Conservation (phyloP, 228 moss, liverwort and hornwort species). For the Sphagnum magellanicum region DNA sequence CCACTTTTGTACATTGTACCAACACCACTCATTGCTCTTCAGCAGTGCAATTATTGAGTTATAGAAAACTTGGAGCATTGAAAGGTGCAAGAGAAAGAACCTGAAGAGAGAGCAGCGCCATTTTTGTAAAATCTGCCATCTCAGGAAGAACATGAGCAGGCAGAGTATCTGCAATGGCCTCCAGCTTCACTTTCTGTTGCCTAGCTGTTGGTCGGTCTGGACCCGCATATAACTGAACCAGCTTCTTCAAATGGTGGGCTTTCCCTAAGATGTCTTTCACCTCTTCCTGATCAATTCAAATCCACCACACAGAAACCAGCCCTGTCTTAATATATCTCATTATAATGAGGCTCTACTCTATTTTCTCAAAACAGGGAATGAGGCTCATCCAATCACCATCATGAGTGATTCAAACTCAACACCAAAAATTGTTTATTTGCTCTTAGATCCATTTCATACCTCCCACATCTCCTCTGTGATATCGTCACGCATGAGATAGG, state of each 20-base stretch:
- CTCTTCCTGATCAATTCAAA: slow-evolving; percentile 35
- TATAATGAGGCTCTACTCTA: neutral
- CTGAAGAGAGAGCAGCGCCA: slow-evolving; percentile 71
- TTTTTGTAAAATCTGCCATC: slow-evolving; percentile 76
- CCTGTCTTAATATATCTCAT: neutral
- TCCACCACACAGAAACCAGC: neutral
- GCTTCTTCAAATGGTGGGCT: slow-evolving; percentile 70
- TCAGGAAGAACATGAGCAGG: slow-evolving; percentile 69
- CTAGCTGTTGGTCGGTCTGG: slow-evolving; percentile 54
- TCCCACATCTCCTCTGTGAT: slow-evolving; percentile 80
- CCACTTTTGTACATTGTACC: too few species aligned
- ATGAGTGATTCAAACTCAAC: too few species aligned
- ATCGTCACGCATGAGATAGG: slow-evolving; percentile 51
- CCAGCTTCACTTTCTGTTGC: slow-evolving; percentile 60
- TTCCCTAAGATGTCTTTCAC: slow-evolving; percentile 65
- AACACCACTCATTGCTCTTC: too few species aligned
- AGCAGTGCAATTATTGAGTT: too few species aligned
- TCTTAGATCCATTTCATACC: slow-evolving; percentile 15
- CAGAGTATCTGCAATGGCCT: slow-evolving; percentile 53
- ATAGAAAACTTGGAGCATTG: too few species aligned
- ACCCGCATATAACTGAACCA: slow-evolving; percentile 77
- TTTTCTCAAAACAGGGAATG: neutral
- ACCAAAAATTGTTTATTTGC: too few species aligned
- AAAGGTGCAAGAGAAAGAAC: slow-evolving; percentile 5
- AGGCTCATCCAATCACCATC: neutral